phyloP scores from a whole-genome alignment of 2,329 filamentous ascomycete genomes.

The Colletotrichum gloeosporioides region DNA sequence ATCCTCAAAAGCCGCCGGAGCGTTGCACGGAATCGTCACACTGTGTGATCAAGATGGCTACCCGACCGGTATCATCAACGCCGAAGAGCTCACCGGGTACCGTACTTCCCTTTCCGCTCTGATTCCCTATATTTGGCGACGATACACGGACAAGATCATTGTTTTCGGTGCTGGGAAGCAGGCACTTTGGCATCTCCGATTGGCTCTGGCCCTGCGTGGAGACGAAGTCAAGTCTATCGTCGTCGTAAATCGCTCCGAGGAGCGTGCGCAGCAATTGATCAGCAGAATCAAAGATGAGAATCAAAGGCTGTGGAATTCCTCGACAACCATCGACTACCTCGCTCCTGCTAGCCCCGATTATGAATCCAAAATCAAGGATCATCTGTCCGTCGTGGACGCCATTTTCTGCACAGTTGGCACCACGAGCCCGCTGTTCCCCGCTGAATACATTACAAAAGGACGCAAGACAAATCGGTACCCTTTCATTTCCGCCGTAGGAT shows the following conservation, averaged over 20 bases:
- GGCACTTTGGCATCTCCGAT: conserved; percentile 74
- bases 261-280: neutral
- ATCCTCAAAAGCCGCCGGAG: neutral
- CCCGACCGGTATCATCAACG: conserved; percentile 62
- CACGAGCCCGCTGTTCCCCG: neutral
- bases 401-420: neutral
- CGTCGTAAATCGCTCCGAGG: conserved; percentile 36
- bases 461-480: conserved; percentile 32
- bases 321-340: neutral
- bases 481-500: conserved; percentile 57
- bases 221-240: conserved; percentile 31
- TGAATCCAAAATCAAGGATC: fast-evolving
- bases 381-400: neutral
- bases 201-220: conserved; percentile 61
- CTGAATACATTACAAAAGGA: conserved; percentile 33
- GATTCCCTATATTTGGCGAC: conserved; percentile 56
- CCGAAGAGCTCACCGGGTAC: conserved; percentile 72
- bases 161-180: conserved; percentile 75
- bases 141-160: conserved; percentile 52
- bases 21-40: conserved; percentile 45
- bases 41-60: conserved; percentile 60
- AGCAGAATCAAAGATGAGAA: neutral
- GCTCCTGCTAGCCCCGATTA: neutral
- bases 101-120: conserved; percentile 69
- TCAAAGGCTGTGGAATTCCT: neutral